Evolutionary conservation across 768 basidiomycete genomes (phyloP).

Genomic region (Brasilioporus rufonigricans): DNA sequence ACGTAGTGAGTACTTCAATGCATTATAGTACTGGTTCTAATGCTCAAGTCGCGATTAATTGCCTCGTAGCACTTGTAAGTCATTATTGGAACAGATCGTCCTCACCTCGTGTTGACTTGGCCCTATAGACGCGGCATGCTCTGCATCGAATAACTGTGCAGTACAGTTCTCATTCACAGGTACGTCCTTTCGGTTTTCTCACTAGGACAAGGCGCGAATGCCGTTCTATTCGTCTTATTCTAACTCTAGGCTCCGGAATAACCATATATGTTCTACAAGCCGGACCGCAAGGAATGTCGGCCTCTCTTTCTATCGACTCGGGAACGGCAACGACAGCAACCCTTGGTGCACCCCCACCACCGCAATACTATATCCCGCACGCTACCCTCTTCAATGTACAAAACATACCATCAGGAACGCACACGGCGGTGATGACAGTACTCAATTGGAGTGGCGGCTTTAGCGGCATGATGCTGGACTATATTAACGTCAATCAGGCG

Average conservation of each 20-base stretch:
- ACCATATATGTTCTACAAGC: conserved; percentile 30
- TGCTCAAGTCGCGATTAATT: conserved; percentile 2
- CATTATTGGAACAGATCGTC: neutral
- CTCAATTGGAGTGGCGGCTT: conserved; percentile 22
- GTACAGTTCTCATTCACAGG: conserved; percentile 28
- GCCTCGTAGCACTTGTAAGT: conserved; percentile 24
- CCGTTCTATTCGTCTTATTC: neutral
- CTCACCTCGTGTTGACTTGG: neutral
- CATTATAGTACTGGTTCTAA: neutral
- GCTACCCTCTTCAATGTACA: conserved; percentile 22
- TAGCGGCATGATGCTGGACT: conserved; percentile 32
- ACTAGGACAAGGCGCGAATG: neutral
- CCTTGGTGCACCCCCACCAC: conserved; percentile 21
- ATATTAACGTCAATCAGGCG: conserved; percentile 25
- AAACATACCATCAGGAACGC: conserved; percentile 21
- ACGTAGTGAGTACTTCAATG: conserved; percentile 23
- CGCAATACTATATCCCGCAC: conserved; percentile 23
- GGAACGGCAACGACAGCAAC: conserved; percentile 22
- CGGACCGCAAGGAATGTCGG: conserved; percentile 26
- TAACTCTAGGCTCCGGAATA: conserved; percentile 23
- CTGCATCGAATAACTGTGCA: conserved; percentile 21
- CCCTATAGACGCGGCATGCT: conserved; percentile 23
- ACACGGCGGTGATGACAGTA: conserved; percentile 25
- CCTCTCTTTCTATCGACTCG: conserved; percentile 25
- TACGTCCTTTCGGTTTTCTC: neutral